Evolutionary conservation across 352 stramenopile genomes (phyloP), one percentile per base, ranked within the genome.

Genomic region (Thalassiosira ordinaria): DNA sequence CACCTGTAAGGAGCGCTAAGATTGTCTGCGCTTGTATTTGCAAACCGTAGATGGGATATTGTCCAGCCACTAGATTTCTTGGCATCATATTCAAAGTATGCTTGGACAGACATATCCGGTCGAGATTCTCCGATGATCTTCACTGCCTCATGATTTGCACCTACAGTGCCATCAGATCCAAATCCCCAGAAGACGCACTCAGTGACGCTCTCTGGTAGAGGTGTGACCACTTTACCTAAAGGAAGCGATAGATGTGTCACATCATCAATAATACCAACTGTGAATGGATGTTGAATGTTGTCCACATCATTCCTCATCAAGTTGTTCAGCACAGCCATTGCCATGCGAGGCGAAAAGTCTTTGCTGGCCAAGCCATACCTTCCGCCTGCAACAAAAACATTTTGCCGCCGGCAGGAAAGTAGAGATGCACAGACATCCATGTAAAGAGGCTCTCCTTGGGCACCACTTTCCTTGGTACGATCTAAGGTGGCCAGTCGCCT

Each of bases 101-200:
- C 86, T 80, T 93, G 88, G 0, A 89, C 85, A 39, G 69, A 80
- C 80, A 91, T 90, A 27, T 84, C 53, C 44, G 78, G 74, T 47
- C 80, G 63, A 35, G 79, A 88, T 9, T 87, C 66, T 55, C 86
- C 86, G 69, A 93, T 92, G 16, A 93, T 84, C 74, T 93, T 93
- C 26, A 89, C 72, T 22, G 88, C 84, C 53, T 89, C 80, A 9
- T 93, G 82, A 52, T 90, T 91, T 29, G 72, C 86, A 60, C 88
- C 84, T 27, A 93, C 88, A 41, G 88, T 93, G 1, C 61, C 86
- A 13, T 94, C 84, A 47, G 91, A 93, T 55, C 95, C 93, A 74
- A 95, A 97, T 39, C 94, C 93, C 84, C 91, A 97, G 75, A 97
- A 95, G 55, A 97, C 86, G 81, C 94, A 97, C 80, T 97, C 93